Percentiles rank a stretch among this genome's conserved stretches.
Evolutionary conservation across 768 basidiomycete species (phyloP).

Genomic region (Pleurotus eryngii): DNA sequence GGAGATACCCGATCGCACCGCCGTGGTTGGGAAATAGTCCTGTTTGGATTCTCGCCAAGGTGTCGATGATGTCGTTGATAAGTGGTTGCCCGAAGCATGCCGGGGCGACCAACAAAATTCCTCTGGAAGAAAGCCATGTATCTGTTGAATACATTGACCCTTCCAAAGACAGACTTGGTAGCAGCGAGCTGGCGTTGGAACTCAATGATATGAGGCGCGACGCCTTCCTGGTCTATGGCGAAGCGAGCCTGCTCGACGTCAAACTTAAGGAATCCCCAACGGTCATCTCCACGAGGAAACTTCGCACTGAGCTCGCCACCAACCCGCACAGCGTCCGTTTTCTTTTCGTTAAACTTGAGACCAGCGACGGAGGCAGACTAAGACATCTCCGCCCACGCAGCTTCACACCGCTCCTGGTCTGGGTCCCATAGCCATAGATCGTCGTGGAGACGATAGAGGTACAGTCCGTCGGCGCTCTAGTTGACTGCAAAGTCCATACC

Average conservation of each 20-base stretch:
- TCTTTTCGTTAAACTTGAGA: conserved; percentile 36
- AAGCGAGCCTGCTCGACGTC: conserved; percentile 27
- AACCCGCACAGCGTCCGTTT: conserved; percentile 39
- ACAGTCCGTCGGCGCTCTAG: conserved; percentile 36
- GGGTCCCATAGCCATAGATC: conserved; percentile 45
- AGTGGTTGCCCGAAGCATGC: conserved; percentile 28
- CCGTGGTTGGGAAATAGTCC: conserved; percentile 25
- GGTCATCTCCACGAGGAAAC: conserved; percentile 33
- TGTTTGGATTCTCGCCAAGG: conserved; percentile 30
- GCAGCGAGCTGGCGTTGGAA: conserved; percentile 31
- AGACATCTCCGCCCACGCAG: conserved; percentile 40
- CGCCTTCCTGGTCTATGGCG: conserved; percentile 32
- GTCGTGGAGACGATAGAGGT: conserved; percentile 44
- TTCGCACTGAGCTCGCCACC: conserved; percentile 14
- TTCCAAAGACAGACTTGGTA: conserved; percentile 35
- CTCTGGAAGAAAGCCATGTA: conserved; percentile 35
- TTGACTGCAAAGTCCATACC: conserved; percentile 48
- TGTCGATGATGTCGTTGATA: conserved; percentile 27
- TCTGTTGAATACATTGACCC: conserved; percentile 36
- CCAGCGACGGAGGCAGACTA: conserved; percentile 37
- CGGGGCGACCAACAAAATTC: conserved; percentile 31
- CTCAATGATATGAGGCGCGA: conserved; percentile 34
- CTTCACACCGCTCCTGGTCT: conserved; percentile 26
- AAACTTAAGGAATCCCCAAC: conserved; percentile 39
- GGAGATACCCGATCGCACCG: conserved; percentile 21